Evolutionary conservation across 2,329 filamentous ascomycete species (phyloP), one percentile per base, ranked within the genome.

Genomic region (Westerdykella aurantiaca): DNA sequence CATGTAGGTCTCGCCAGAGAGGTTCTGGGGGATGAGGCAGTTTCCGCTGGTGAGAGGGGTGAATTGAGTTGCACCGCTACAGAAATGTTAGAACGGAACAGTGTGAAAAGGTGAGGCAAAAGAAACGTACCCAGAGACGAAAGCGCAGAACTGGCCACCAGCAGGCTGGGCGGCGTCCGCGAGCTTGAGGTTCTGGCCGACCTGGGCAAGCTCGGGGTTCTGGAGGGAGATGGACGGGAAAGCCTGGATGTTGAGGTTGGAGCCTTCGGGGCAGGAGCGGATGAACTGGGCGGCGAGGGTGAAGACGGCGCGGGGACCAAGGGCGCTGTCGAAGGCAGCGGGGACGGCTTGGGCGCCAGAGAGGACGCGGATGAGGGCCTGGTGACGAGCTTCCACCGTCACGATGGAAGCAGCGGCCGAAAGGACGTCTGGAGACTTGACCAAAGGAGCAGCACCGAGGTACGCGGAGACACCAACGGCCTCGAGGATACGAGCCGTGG

Each of bases 211-310:
- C 5, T 75, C 69, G 5, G 74, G 75, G 17, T 75, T 78, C 61
- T 77, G 64, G 39, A 84, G 66, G 50, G 72, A 66, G 46, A 75
- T 70, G 25, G 69, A 53, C 41, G 83, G 80, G 80, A 87, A 78
- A 50, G 82, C 71, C 46, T 74, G 76, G 62, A 87, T 72, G 59
- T 76, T 73, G 39, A 85, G 72, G 69, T 82, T 81, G 59, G 78
- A 79, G 42, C 63, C 81, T 22, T 75, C 67, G 13, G 85, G 85
- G 72, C 85, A 89, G 23, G 79, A 80, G 44, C 68, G 64, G 72
- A 89, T 88, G 73, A 88, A 88, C 37, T 78, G 78, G 1, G 83
- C 80, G 35, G 84, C 85, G 43, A 89, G 77, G 31, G 83, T 83
- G 73, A 87, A 88, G 65, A 88, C 80, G 50, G 81, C 79, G 52